Evolutionary conservation across 495 filamentous ascomycete species (phyloP).

Genomic region (Xylaria grammica): DNA sequence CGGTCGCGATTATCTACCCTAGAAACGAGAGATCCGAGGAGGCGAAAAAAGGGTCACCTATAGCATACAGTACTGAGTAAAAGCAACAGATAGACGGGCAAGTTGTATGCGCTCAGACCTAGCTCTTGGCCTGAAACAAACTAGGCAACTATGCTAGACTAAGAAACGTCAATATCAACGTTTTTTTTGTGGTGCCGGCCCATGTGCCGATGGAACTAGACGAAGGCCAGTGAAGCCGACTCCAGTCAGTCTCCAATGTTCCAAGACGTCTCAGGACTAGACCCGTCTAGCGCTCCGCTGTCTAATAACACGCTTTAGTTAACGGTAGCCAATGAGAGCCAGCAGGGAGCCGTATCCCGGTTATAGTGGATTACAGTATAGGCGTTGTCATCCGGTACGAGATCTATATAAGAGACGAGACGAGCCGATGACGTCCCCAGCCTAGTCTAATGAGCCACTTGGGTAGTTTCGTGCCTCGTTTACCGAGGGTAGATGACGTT

Average conservation of each 20-base stretch:
- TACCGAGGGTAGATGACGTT: background rate
- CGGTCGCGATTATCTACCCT: background rate
- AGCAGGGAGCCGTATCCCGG: slow-evolving; percentile 2
- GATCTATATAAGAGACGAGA: background rate
- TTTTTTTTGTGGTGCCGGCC: slow-evolving; percentile 25
- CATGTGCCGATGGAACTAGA: slow-evolving; percentile 21
- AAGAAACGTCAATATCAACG: slow-evolving; percentile 20
- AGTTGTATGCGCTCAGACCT: background rate
- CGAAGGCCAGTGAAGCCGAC: slow-evolving; percentile 14
- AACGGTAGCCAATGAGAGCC: slow-evolving; percentile 20
- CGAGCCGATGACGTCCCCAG: background rate
- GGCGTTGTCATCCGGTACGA: background rate
- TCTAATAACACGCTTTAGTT: slow-evolving; percentile 6
- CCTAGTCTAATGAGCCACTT: background rate
- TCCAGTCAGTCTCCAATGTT: slow-evolving; percentile 14
- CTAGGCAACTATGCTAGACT: slow-evolving; percentile 9
- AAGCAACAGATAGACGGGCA: background rate
- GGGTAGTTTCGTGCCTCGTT: background rate
- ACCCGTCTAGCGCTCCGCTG: slow-evolving; percentile 13
- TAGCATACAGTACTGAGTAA: background rate
- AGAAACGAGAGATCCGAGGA: background rate
- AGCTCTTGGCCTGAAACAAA: slow-evolving; percentile 13
- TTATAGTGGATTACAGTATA: background rate
- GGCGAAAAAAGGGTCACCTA: no score
- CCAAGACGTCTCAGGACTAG: slow-evolving; percentile 19